These are phyloP conservation scores for Coemansia furcata DNA, from an alignment of 192 early-diverging fungal genomes.

Conservation along the genomic window DNA sequence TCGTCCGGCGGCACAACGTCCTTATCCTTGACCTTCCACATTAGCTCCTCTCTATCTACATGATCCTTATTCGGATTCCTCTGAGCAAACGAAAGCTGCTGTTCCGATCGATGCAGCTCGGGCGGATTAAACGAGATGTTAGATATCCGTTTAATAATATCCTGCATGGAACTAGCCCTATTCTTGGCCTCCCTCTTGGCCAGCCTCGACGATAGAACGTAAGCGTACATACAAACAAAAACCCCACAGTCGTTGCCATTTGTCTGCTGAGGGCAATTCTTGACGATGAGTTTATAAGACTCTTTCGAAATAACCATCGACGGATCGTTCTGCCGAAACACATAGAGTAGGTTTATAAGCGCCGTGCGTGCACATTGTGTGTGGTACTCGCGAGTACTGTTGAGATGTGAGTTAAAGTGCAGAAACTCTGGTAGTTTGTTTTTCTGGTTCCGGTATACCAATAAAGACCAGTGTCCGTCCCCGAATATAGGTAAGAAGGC, in stretches of 20 bases:
- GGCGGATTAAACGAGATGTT: slow-evolving; percentile 5
- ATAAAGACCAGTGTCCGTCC: slow-evolving; percentile 48
- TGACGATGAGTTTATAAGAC: slow-evolving; percentile 44
- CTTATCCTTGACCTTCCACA: slow-evolving; percentile 51
- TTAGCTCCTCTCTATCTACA: slow-evolving; percentile 11
- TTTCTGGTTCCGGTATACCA: slow-evolving; percentile 36
- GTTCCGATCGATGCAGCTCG: background rate
- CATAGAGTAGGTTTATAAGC: slow-evolving; percentile 45
- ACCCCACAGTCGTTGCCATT: slow-evolving; percentile 50
- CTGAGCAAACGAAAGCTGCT: slow-evolving; percentile 11
- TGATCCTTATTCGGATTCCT: slow-evolving; percentile 18
- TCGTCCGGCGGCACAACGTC: slow-evolving; percentile 32
- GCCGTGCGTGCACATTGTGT: slow-evolving; percentile 46
- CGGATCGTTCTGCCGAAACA: slow-evolving; percentile 44
- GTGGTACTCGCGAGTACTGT: slow-evolving; percentile 45
- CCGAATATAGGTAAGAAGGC: slow-evolving; percentile 52
- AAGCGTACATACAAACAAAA: slow-evolving; percentile 48
- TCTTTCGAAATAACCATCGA: slow-evolving; percentile 43
- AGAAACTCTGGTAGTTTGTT: slow-evolving; percentile 39
- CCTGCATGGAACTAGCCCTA: slow-evolving; percentile 11
- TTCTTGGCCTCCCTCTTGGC: slow-evolving; percentile 13
- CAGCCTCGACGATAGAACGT: slow-evolving; percentile 31
- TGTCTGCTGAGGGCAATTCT: slow-evolving; percentile 48
- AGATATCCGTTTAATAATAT: slow-evolving; percentile 23
- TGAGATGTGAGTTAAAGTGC: slow-evolving; percentile 50